These are phyloP conservation scores for Parachlorella kessleri DNA, from an alignment of 139 green algal genomes.

Conservation along the genomic window DNA sequence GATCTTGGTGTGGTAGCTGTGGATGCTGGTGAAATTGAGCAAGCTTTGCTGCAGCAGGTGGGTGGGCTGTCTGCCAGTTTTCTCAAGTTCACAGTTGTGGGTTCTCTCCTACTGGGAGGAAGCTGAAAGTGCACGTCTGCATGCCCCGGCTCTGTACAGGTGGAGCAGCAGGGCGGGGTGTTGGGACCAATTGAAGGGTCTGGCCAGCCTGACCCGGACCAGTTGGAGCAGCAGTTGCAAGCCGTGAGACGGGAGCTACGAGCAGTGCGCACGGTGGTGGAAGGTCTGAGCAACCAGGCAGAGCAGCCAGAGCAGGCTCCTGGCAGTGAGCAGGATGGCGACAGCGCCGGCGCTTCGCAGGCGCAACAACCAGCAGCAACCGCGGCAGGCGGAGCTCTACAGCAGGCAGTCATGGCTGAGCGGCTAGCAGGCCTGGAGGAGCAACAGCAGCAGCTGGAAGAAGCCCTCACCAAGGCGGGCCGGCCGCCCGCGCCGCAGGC, in stretches of 20 bases:
- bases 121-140: neutral
- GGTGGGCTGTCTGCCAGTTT: neutral
- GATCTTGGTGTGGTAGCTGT: slow-evolving; percentile 32
- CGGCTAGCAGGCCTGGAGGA: slow-evolving; percentile 37
- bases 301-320: neutral
- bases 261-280: slow-evolving; percentile 34
- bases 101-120: neutral
- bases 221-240: slow-evolving; percentile 29
- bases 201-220: neutral
- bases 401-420: slow-evolving; percentile 44
- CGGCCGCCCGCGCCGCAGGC: neutral
- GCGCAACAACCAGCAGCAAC: neutral
- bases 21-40: slow-evolving; percentile 30
- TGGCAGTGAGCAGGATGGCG: neutral
- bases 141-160: neutral
- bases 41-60: slow-evolving; percentile 40
- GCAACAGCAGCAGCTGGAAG: slow-evolving; percentile 24
- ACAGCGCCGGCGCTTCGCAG: neutral
- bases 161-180: slow-evolving; percentile 4
- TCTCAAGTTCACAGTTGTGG: neutral
- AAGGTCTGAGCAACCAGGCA: slow-evolving; percentile 18
- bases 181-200: no score
- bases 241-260: slow-evolving; percentile 28
- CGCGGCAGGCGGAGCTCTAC: slow-evolving; percentile 3
- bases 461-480: neutral